Evolutionary conservation across 306 rosid genomes (phyloP), one percentile per base, ranked within the genome.

Genomic region (Betula pendula): DNA sequence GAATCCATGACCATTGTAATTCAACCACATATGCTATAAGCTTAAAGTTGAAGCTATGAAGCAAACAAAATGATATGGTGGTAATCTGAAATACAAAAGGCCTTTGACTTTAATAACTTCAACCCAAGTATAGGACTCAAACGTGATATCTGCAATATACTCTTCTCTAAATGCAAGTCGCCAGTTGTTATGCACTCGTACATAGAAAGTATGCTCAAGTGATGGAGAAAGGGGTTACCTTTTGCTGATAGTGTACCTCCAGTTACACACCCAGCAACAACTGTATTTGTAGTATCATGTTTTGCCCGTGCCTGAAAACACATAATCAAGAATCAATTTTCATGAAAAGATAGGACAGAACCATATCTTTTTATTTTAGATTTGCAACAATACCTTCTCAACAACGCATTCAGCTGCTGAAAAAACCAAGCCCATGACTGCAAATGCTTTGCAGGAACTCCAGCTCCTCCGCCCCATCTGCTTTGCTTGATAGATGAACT

Each of bases 381-480:
- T 60, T 9, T 42, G 73, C 53, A 20, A 74, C 29, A 12, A 66
- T 71, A 92, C 97, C 97, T 95, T 84, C 84, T 95, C 99, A 31
- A 95, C 91, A 79, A 85, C 96, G 81, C 99, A 95, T 79, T 95
- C 97, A 1, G 97, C 92, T 58, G 99, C 97, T 52, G 99, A 95
- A 90, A 95, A 95, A 66, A 89, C 43, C 0, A 90, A 86, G 71
- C 97, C 99, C 99, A 95, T 95, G 24, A 95, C 90, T 71, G 96
- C 97, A 92, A 95, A 95, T 77, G 96, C 89, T 89, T 92, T 95
- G 59, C 93, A 92, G 9, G 97, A 92, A 81, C 96, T 82, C 97
- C 84, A 92, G 83, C 97, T 89, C 87, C 97, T 85, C 47, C 81
- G 87, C 27, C 97, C 99, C 97, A 95, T 95, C 79, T 92, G 97